These are phyloP conservation scores for Quercus aquifolioides DNA, from an alignment of 306 rosid genomes.

Conservation along the genomic window DNA sequence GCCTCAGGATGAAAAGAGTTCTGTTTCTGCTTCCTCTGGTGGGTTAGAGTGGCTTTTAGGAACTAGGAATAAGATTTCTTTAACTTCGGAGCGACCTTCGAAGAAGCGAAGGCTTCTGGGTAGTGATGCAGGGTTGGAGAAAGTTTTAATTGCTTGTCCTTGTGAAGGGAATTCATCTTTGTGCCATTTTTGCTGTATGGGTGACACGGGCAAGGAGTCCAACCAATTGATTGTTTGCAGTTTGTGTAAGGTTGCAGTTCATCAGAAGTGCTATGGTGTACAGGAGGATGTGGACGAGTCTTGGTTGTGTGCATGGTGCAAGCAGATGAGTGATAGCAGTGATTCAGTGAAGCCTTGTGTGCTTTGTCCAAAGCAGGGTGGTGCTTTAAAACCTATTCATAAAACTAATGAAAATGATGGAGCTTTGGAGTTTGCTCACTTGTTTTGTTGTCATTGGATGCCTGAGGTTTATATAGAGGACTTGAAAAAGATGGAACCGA, in stretches of 20 bases:
- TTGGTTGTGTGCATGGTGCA: slow-evolving; percentile 95
- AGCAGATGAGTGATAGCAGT: slow-evolving; percentile 38
- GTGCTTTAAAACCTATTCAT: slow-evolving; percentile 76
- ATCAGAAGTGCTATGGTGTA: slow-evolving; percentile 80
- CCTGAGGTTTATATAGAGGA: slow-evolving; percentile 85
- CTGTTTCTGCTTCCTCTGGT: slow-evolving; percentile 15
- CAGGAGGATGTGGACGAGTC: slow-evolving; percentile 39
- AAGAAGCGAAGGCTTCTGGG: slow-evolving; percentile 88
- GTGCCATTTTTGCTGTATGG: slow-evolving; percentile 80
- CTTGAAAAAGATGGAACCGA: slow-evolving; percentile 77
- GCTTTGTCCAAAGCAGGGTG: slow-evolving; percentile 90
- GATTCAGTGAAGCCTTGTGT: slow-evolving; percentile 59
- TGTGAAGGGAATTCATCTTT: slow-evolving; percentile 50
- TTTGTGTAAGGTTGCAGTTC: slow-evolving; percentile 77
- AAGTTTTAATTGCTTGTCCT: slow-evolving; percentile 47
- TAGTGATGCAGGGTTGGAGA: slow-evolving; percentile 84
- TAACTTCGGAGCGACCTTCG: slow-evolving; percentile 80
- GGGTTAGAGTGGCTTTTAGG: slow-evolving; percentile 89
- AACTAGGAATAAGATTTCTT: slow-evolving; percentile 57
- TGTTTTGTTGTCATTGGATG: slow-evolving; percentile 91
- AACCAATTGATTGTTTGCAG: slow-evolving; percentile 56
- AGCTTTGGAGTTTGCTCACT: slow-evolving; percentile 62
- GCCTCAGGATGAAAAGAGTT: slow-evolving; percentile 30
- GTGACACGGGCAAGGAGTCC: slow-evolving; percentile 39
- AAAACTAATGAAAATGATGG: slow-evolving; percentile 30